A percentile compares a stretch with the other conserved stretches of the same genome.
Evolutionary conservation across 106 monocot species (phyloP).

Genomic region (Allium sativum): DNA sequence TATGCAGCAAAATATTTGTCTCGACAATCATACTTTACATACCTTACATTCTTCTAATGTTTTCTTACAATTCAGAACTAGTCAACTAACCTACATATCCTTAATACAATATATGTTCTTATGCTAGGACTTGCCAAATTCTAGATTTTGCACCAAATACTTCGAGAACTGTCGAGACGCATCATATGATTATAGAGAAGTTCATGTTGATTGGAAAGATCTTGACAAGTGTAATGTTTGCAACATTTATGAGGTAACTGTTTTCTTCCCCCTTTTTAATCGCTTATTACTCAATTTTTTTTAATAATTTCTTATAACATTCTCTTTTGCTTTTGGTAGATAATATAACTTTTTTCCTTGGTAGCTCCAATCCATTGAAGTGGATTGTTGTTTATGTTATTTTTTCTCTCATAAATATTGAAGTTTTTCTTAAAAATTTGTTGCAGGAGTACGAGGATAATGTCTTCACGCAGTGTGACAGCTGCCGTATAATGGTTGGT

Average conservation of each 20-base stretch:
- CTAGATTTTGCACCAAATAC: slow-evolving; percentile 42
- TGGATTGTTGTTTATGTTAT: not conserved
- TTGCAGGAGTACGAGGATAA: slow-evolving; percentile 93
- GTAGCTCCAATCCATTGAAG: no score
- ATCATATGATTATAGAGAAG: slow-evolving; percentile 68
- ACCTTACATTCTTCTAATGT: not conserved
- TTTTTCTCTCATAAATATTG: not conserved
- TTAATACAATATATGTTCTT: not conserved
- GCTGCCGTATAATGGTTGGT: slow-evolving; percentile 94
- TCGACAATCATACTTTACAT: no score
- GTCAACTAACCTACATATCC: no score
- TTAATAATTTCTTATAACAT: not conserved
- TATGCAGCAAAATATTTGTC: no score
- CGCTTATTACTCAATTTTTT: not conserved
- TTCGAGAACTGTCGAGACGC: slow-evolving; percentile 23
- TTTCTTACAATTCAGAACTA: no score
- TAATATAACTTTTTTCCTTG: no score
- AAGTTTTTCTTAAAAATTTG: not conserved
- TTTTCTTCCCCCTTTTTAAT: not conserved
- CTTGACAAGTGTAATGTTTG: slow-evolving; percentile 94
- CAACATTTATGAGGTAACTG: slow-evolving; percentile 90
- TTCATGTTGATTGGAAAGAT: slow-evolving; percentile 89
- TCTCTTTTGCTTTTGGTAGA: not conserved
- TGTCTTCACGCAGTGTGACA: slow-evolving; percentile 94
- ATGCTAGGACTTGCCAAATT: slow-evolving; percentile 58